Percentiles rank a stretch among this genome's conserved stretches.
These are phyloP conservation scores for Rhizophora apiculata DNA, from an alignment of 345 rosid genomes.

Conservation along the genomic window DNA sequence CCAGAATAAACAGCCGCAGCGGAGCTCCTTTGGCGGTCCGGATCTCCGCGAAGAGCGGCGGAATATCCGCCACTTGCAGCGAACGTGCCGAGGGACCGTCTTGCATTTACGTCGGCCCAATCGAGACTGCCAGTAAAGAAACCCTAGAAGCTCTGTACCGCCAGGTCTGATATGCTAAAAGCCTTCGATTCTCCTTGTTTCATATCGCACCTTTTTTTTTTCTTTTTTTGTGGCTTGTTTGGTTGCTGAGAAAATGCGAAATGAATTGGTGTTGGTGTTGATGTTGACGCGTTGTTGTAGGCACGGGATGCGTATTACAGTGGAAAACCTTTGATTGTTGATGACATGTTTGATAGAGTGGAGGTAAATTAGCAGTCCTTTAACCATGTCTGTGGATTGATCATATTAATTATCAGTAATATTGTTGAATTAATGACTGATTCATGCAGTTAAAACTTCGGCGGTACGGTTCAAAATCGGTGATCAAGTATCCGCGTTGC, in stretches of 20 bases:
- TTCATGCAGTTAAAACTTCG: slow-evolving; percentile 67
- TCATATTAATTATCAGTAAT: background rate
- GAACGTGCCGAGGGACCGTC: slow-evolving; percentile 66
- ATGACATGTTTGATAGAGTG: slow-evolving; percentile 96
- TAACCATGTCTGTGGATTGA: background rate
- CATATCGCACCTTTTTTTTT: too few relatives aligned
- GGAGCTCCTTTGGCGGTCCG: slow-evolving; percentile 52
- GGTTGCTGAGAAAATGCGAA: background rate
- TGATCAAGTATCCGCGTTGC: slow-evolving; percentile 94
- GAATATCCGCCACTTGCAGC: slow-evolving; percentile 34
- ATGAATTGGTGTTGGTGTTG: background rate
- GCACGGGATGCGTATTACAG: slow-evolving; percentile 87
- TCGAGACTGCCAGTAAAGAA: slow-evolving; percentile 89
- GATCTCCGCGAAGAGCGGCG: slow-evolving; percentile 38
- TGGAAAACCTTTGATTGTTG: slow-evolving; percentile 80
- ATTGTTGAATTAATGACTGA: background rate
- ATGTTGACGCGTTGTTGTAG: slow-evolving; percentile 28
- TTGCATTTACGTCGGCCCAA: slow-evolving; percentile 82
- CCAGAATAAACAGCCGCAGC: slow-evolving; percentile 33
- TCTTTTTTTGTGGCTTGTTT: background rate
- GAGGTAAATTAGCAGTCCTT: slow-evolving; percentile 48
- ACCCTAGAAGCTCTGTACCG: slow-evolving; percentile 90
- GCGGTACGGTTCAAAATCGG: slow-evolving; percentile 86
- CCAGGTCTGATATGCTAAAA: slow-evolving; percentile 41
- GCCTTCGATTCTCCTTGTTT: background rate